Base-by-base conservation (phyloP, 495 filamentous ascomycete species). In the Aspergillus ostianus region DNA sequence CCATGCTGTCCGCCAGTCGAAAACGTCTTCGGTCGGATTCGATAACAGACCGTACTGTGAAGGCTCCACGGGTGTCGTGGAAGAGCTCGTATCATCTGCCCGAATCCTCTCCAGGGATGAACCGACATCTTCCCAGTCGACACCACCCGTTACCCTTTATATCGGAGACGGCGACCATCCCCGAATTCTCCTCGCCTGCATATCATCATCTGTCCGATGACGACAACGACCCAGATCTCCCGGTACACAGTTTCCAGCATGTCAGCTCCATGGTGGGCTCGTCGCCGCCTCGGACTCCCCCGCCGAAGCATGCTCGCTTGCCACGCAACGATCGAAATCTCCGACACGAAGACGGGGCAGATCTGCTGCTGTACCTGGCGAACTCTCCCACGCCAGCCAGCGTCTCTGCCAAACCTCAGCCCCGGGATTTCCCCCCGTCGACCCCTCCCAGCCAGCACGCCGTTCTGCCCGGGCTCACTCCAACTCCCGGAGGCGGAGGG, bases 301-400 rank as follows among this genome's bases (percentile, higher is more conserved):
- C 85, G 3, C 91, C 90, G 2, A 87, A 84, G 68, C 82, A 85
- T 57, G 78, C 73, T 61, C 83, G 84, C 12, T 60, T 69, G 36
- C 36, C 79, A 10, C 77, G 75, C 64, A 75, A 59, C 68, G 76
- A 76, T 62, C 79, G 79, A 67, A 73, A 66, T 55, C 65, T 62
- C 46, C 65, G 68, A 50, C 90, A 87, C 53, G 87, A 94, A 67
- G 90, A 94, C 69, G 94, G 91, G 19, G 95, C 92, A 8, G 93
- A 95, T 73, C 79, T 98, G 41, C 83, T 99, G 18, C 79, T 99
- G 46, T 97, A 92, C 71, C 84, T 99, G 27, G 93, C 93, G 61
- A 89, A 92, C 36, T 97, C 94, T 19, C 94, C 94, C 0, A 96
- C 92, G 0, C 91, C 92, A 0, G 91, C 91, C 26, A 80, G 80